Conservation (phyloP, 1,139 yeast species). For the Yamadazyma epiphylla region DNA sequence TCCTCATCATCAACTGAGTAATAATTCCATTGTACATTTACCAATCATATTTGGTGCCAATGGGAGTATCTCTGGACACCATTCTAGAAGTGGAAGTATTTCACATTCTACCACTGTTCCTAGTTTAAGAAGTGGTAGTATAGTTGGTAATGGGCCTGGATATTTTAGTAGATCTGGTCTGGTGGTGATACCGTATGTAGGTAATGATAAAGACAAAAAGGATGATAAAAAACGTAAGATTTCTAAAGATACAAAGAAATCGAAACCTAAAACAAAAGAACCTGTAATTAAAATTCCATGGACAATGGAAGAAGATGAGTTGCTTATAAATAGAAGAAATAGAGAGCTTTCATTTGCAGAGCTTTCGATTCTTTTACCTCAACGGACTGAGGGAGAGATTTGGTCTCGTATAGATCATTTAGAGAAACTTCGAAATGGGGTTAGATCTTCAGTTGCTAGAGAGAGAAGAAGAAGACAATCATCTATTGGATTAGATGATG, state of each 20-base stretch:
- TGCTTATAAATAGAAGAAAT: constrained; percentile 53
- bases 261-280: constrained; percentile 10
- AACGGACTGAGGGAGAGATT: constrained; percentile 72
- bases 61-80: constrained; percentile 43
- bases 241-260: constrained; percentile 7
- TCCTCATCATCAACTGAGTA: constrained; percentile 45
- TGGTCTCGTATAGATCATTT: constrained; percentile 57
- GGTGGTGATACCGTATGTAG: constrained; percentile 38
- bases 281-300: constrained; percentile 42
- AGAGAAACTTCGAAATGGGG: constrained; percentile 45
- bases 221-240: constrained; percentile 10
- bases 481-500: constrained; percentile 43
- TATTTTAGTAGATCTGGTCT: constrained; percentile 44
- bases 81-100: constrained; percentile 39
- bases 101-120: constrained; percentile 36
- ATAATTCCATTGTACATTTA: constrained; percentile 39
- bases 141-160: constrained; percentile 30
- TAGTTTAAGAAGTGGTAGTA: constrained; percentile 40
- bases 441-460: constrained; percentile 29
- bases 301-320: constrained; percentile 72
- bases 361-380: constrained; percentile 67
- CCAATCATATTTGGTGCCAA: constrained; percentile 44
- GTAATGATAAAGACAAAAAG: constrained; percentile 27
- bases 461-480: constrained; percentile 36
- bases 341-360: constrained; percentile 70